phyloP scores from a whole-genome alignment of 2,329 filamentous ascomycete genomes.

The Zelopaecilomyces penicillatus region DNA sequence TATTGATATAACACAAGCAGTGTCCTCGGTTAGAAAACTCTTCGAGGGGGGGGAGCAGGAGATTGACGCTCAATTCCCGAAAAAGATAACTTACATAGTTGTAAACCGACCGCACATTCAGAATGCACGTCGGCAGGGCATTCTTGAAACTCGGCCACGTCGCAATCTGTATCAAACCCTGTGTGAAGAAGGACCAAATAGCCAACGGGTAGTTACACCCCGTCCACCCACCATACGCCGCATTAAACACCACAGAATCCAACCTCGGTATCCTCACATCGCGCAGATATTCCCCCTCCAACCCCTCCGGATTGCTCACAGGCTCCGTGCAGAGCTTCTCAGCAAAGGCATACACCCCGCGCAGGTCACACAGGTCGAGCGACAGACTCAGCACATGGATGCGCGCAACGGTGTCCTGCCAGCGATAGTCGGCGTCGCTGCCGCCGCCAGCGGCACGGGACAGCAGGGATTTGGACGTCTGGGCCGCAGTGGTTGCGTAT shows the following conservation, averaged over 20 bases:
- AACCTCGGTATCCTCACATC: conserved; percentile 56
- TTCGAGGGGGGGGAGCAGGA: too few species aligned
- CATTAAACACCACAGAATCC: conserved; percentile 76
- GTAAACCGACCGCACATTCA: conserved; percentile 31
- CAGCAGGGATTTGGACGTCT: conserved; percentile 28
- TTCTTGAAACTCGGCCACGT: conserved; percentile 77
- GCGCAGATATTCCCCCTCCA: conserved; percentile 27
- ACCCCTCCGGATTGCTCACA: conserved; percentile 36
- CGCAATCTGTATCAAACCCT: conserved; percentile 55
- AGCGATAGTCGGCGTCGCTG: conserved; percentile 22
- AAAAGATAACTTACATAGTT: conserved; percentile 23
- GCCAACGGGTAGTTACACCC: conserved; percentile 64
- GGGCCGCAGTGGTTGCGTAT: conserved; percentile 43
- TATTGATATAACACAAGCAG: conserved; percentile 25
- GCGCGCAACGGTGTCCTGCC: conserved; percentile 36
- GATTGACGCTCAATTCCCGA: too few species aligned
- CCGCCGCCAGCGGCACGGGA: conserved; percentile 27
- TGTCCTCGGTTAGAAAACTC: neutral
- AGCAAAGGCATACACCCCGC: conserved; percentile 41
- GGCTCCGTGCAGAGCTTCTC: conserved; percentile 35
- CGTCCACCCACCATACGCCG: conserved; percentile 78
- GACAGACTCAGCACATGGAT: conserved; percentile 52
- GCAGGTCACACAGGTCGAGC: conserved; percentile 53
- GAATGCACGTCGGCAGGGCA: conserved; percentile 38
- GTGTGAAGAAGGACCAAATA: conserved; percentile 43